Evolutionary conservation across 176 grass and related monocot genomes (phyloP), one percentile per base, ranked within the genome.

Genomic region (Coix lacrymajobi): DNA sequence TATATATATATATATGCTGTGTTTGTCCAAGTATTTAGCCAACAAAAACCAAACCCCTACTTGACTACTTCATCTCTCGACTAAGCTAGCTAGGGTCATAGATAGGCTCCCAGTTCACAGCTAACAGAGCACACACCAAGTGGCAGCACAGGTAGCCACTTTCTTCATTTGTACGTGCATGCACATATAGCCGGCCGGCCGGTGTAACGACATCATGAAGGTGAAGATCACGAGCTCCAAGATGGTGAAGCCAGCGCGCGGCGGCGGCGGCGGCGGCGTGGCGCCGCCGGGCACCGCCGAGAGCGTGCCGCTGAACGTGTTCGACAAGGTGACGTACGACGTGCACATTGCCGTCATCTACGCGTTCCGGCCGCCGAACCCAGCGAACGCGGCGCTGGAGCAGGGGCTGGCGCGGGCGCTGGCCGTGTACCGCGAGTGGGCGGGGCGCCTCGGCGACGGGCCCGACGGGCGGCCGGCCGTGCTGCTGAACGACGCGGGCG

Each of bases 331-430:
- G 30, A 93, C 89, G 1, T 90, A 92, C 83, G 66, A 85, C 68
- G 79, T 34, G 28, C 89, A 91, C 74, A 56, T 97, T 15, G 94
- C 94, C 56, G 29, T 93, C 17, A 93, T 93, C 89, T 96, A 90
- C 51, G 90, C 87, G 39, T 96, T 96, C 86, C 82, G 57, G 44
- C 88, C 93, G 41, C 91, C 94, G 19, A 86, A 32, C 37, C 89
- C 87, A 2, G 67, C 89, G 6, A 94, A 86, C 79, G 64, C 74
- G 30, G 67, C 28, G 43, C 77, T 93, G 48, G 81, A 83, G 73
- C 37, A 39, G 4, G 88, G 91, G 9, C 84, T 97, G 11, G 72
- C 87, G 0, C 68, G 22, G 65, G 82, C 83, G 32, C 87, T 92
- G 12, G 67, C 87, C 8, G 66, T 66, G 37, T 94, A 91, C 78